A percentile compares a stretch with the other conserved stretches of the same genome.
Evolutionary conservation across 441 rosid genomes (phyloP).

Genomic region (Populus trichocarpa): DNA sequence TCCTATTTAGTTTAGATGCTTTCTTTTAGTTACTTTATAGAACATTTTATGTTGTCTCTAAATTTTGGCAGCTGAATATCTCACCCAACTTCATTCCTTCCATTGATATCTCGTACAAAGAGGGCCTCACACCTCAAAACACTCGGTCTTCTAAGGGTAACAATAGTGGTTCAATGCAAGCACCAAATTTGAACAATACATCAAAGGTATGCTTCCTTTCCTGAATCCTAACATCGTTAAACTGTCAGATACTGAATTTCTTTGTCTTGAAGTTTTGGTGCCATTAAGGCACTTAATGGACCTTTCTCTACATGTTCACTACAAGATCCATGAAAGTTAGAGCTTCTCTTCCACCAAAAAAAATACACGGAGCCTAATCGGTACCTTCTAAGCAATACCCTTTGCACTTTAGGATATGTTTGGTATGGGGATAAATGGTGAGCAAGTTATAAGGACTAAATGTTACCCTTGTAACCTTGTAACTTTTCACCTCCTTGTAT

Average conservation of each 20-base stretch:
- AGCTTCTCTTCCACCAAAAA: not conserved
- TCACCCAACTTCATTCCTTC: conserved; percentile 53
- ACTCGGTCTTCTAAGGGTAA: conserved; percentile 19
- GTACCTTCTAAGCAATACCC: not conserved
- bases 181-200: conserved; percentile 30
- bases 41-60: conserved; percentile 10
- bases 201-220: conserved; percentile 47
- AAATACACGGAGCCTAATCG: not conserved
- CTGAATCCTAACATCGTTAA: conserved; percentile 11
- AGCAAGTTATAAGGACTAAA: not conserved
- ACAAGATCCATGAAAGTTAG: not conserved
- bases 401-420: not conserved
- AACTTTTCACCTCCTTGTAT: not conserved
- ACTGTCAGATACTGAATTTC: not conserved
- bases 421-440: not conserved
- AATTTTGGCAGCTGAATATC: conserved; percentile 58
- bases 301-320: not conserved
- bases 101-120: conserved; percentile 37
- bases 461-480: not conserved
- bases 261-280: not conserved
- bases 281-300: not conserved
- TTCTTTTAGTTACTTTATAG: conserved; percentile 6
- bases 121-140: conserved; percentile 34
- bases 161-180: conserved; percentile 20
- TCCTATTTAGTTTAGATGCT: not conserved